Base-by-base conservation (phyloP, 2,329 filamentous ascomycete genomes). In the Apiospora koreana region DNA sequence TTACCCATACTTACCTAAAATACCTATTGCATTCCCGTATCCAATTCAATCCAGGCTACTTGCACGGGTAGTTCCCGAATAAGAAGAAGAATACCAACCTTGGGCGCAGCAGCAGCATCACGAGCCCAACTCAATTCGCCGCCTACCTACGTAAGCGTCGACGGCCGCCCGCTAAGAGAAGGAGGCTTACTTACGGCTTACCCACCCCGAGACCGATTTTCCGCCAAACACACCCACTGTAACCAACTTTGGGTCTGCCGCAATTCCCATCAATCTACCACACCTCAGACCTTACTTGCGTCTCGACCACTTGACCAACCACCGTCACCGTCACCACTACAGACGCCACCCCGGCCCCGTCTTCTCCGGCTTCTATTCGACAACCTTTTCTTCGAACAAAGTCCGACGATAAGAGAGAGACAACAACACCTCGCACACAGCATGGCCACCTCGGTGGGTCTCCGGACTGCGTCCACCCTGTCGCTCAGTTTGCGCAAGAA, bases 401-500 rank as follows among this genome's bases (percentile, higher is more conserved):
- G 28, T 6, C 50, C 50, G 28, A 58, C 50, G 28, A 58, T 16
- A 21, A 16, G n/a, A n/a, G n/a, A 54, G 14, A 54, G 5, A 48
- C 6, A 35, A 8, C 12, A 16, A 43, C 14, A 16, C 41, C 14
- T 10, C 41, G 35, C 6, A n/a, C 35, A 65, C 38, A 65, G 42
- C 42, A 67, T 68, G 66, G 66, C 45, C 35, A 48, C 66, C 28
- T 31, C 65, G 18, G 42, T 46, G 42, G 65, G 45, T 46, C 31
- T 46, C 42, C 25, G 65, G 65, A 68, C 45, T 28, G 25, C 43
- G 21, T 45, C 43, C 21, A 38, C 43, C 10, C 45, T 68, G n/a
- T 68, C 66, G 35, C 66, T 68, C 43, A 68, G 42, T 48, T 12
- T 38, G 45, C 66, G 66, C 66, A 68, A 69, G 38, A 69, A 58